Evolutionary conservation across 805 yeast species (phyloP), one percentile per base, ranked within the genome.

Genomic region (Kockiozyma suomiensis): DNA sequence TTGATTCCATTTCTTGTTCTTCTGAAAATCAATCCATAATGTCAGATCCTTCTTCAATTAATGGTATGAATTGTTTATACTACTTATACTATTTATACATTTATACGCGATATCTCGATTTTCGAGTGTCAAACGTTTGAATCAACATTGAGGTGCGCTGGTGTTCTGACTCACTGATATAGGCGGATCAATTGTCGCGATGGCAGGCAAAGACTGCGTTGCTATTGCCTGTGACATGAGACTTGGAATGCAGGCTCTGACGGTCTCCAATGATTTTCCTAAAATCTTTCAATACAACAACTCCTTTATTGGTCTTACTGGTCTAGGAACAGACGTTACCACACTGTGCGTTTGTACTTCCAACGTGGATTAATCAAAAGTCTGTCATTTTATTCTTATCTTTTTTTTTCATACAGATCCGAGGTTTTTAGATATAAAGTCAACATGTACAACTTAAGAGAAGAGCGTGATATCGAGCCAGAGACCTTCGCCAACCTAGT

Each of bases 181-280:
- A 74, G 90, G 97, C 77, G 99, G 99, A 76, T 82, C 96, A 65
- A 97, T 96, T 54, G 96, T 96, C 35, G 99, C 99, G 66, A 94
- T 94, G 99, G 87, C 87, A 26, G 99, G 99, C 70, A 92, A 96
- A 73, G 97, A 91, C 69, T 94, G 99, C 80, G 92, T 94, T 57
- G 99, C 98, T 32, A 91, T 94, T 70, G 99, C 97, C 2, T 87
- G 94, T 69, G 99, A 94, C 76, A 79, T 94, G 72, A 86, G 98
- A 70, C 79, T 94, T 64, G 99, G 99, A 23, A 85, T 85, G 73
- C 99, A 94, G 75, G 89, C 97, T 5, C 79, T 94, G 25, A 97
- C 98, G 57, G 84, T 94, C 49, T 80, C 97, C 50, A 91, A 91
- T 74, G 87, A 91, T 70, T 96, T 94, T 74, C 97, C 94, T 72